Evolutionary conservation across 106 monocot species (phyloP).

Genomic region (Amphibolis antarctica): DNA sequence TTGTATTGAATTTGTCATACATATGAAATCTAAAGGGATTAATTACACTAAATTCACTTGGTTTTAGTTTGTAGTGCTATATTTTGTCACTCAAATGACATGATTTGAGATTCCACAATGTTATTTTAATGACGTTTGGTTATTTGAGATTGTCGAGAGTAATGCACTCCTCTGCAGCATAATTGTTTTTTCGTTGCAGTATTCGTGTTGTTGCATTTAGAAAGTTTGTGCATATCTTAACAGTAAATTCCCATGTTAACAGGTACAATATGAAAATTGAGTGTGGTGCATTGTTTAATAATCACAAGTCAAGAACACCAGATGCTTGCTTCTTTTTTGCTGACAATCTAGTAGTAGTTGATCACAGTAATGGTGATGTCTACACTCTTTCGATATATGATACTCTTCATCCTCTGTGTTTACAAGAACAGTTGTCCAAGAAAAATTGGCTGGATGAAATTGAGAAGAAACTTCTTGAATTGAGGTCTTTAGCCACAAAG

Average conservation of each 20-base stretch:
- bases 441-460: slow-evolving; percentile 58
- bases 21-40: too few relatives aligned
- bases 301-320: slow-evolving; percentile 51
- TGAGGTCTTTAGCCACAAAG: slow-evolving; percentile 26
- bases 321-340: slow-evolving; percentile 98
- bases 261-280: slow-evolving; percentile 92
- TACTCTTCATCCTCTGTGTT: background rate
- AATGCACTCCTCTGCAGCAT: too few relatives aligned
- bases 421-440: background rate
- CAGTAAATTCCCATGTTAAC: background rate
- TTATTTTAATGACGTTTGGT: too few relatives aligned
- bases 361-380: slow-evolving; percentile 68
- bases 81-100: too few relatives aligned
- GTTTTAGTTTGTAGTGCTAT: too few relatives aligned
- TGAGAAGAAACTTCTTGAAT: slow-evolving; percentile 58
- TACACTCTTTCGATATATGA: slow-evolving; percentile 59
- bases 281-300: slow-evolving; percentile 78
- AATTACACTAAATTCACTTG: too few relatives aligned
- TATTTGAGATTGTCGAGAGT: too few relatives aligned
- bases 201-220: too few relatives aligned
- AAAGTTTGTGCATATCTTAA: too few relatives aligned
- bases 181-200: too few relatives aligned
- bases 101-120: too few relatives aligned
- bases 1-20: too few relatives aligned
- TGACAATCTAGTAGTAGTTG: slow-evolving; percentile 69